Evolutionary conservation across 2,329 filamentous ascomycete species (phyloP), one percentile per base, ranked within the genome.

Genomic region (Stromatinia cepivora): DNA sequence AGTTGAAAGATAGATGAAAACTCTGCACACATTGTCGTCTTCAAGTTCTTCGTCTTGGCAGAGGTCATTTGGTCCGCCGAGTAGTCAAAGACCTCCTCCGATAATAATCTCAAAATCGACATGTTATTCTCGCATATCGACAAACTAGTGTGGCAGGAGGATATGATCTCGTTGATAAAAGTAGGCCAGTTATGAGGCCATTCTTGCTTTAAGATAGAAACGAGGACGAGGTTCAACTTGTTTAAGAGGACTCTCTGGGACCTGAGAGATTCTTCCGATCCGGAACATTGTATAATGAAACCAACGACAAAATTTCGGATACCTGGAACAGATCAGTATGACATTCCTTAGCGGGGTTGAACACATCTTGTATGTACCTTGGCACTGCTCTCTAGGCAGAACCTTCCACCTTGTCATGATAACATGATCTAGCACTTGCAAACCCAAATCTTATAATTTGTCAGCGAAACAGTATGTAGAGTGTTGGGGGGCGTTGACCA

Each of bases 51-150:
- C 53, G 94, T 97, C 85, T 99, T 99, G 70, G 91, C 88, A 50
- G 94, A 97, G n/a, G 95, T 99, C 94, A 99, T 97, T 80, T 97
- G 93, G 79, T 99, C 95, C 73, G 94, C 93, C 1, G 95, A 99
- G 81, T 96, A 99, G 83, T 99, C 95, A 78, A 99, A 99, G 50
- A 99, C 94, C 81, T 99, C 95, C 81, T 99, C 95, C 9, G 95
- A 99, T 58, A 99, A 87, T 76, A 99, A 84, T 71, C 95, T 90
- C 75, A 99, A 87, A 76, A 99, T 98, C 73, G 92, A 93, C 95
- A 99, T 99, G 85, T 99, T 99, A 84, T 99, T 99, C 83, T 99
- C 95, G 87, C 96, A 99, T 76, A 99, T 96, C 50, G 94, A 95
- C 67, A 99, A 85, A 81, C 92, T 97, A 75, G 92, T 94, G 80